Evolutionary conservation across 257 asterid species (phyloP), one percentile per base, ranked within the genome.

Genomic region (Plectranthus barbatus): DNA sequence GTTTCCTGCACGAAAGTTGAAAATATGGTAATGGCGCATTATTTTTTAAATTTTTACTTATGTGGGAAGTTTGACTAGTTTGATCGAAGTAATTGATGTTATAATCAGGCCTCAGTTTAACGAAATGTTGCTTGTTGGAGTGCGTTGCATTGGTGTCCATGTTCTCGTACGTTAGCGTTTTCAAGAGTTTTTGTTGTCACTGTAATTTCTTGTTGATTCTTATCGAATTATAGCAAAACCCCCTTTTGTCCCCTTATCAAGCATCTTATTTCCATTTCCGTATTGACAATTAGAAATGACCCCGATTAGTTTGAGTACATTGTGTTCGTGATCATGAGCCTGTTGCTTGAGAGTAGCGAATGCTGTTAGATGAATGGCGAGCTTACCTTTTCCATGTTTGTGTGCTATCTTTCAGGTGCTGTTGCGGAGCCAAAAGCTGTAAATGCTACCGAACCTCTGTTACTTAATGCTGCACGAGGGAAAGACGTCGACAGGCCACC

Each of bases 401-500:
- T 45, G 60, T 52, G 41, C 36, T 36, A 4, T 64, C 36, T 56
- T 67, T 26, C 73, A 90, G 96, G 95, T 33, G 82, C 87, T 69
- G 89, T 90, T 75, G 95, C 94, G 4, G 95, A 93, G 85, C 94
- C 92, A 7, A 87, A 81, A 78, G 45, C 83, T 75, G 71, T 83
- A 34, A 85, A 60, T 77, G 80, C 84, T 6, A 78, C 94, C 1
- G 97, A 93, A 68, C 97, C 99, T 37, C 58, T 93, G 82, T 69
- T 93, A 56, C 94, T 93, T 39, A 68, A 85, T 56, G 99, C 99
- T 50, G 97, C 78, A 24, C 79, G 88, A 50, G 99, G 99, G 65
- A 84, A 87, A 78, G 90, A 84, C 51, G 99, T 93, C 1, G 96
- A 87, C 49, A 87, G 96, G 53, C 99, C 99, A 59, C 99, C 99